Evolutionary conservation across 495 filamentous ascomycete genomes (phyloP).

Genomic region (Entonaema liquescens): DNA sequence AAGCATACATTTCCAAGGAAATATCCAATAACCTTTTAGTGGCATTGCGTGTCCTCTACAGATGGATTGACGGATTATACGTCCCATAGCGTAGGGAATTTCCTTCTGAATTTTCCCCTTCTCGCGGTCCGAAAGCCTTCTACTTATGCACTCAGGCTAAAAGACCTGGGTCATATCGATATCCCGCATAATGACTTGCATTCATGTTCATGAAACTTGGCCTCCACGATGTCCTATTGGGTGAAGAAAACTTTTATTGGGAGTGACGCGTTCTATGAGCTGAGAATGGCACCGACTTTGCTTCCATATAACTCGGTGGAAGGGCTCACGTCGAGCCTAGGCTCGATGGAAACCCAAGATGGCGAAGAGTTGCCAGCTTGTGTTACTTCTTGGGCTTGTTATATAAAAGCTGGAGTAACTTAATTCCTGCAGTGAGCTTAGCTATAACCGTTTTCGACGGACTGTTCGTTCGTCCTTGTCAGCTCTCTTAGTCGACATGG

Average conservation of each 20-base stretch:
- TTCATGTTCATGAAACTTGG: slow-evolving; percentile 19
- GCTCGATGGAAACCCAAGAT: slow-evolving; percentile 3
- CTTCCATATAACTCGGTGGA: slow-evolving; percentile 28
- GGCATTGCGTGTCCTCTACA: slow-evolving; percentile 32
- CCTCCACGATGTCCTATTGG: slow-evolving; percentile 18
- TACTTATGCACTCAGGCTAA: slow-evolving; percentile 36
- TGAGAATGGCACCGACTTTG: slow-evolving; percentile 28
- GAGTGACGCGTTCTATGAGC: slow-evolving; percentile 37
- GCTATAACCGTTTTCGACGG: slow-evolving; percentile 7
- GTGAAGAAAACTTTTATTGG: slow-evolving; percentile 8
- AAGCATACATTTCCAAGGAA: neutral
- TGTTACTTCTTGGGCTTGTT: slow-evolving; percentile 10
- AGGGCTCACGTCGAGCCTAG: slow-evolving; percentile 15
- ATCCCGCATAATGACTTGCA: slow-evolving; percentile 20
- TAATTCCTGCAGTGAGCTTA: slow-evolving; percentile 15
- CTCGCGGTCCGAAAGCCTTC: slow-evolving; percentile 34
- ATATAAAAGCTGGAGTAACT: slow-evolving; percentile 25
- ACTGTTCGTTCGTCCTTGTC: slow-evolving; percentile 17
- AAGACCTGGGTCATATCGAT: slow-evolving; percentile 26
- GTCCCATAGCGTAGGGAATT: slow-evolving; percentile 6
- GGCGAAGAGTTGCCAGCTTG: slow-evolving; percentile 20
- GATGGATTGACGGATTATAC: slow-evolving; percentile 14
- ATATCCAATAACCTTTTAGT: slow-evolving; percentile 24
- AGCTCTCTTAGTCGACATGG: slow-evolving; percentile 20
- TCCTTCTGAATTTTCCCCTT: slow-evolving; percentile 9